Evolutionary conservation across 345 rosid genomes (phyloP).

Genomic region (Raphanus sativus): DNA sequence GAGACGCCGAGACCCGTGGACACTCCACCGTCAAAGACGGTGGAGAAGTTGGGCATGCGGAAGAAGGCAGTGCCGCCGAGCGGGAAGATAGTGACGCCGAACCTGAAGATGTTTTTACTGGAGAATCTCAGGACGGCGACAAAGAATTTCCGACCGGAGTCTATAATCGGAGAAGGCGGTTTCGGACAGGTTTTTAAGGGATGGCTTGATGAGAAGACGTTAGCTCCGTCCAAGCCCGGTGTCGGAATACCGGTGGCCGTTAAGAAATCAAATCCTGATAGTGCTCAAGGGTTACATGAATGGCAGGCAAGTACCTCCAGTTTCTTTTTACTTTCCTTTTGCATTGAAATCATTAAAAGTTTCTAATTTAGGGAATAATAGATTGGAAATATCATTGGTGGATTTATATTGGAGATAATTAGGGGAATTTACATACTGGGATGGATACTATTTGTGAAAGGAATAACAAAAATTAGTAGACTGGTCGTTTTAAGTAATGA

Average conservation of each 20-base stretch:
- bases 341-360: background rate
- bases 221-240: conserved; percentile 60
- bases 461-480: background rate
- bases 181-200: conserved; percentile 89
- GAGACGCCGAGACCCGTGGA: conserved; percentile 14
- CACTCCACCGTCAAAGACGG: conserved; percentile 1
- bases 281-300: conserved; percentile 68
- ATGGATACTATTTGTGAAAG: background rate
- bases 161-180: conserved; percentile 85
- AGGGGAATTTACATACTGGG: background rate
- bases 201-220: conserved; percentile 67
- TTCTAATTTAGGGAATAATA: background rate
- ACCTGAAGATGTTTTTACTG: conserved; percentile 56
- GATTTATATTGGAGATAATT: background rate
- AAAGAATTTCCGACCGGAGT: conserved; percentile 69
- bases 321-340: background rate
- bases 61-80: conserved; percentile 31
- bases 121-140: conserved; percentile 59
- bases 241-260: conserved; percentile 82
- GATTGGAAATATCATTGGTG: background rate
- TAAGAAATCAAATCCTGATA: conserved; percentile 75
- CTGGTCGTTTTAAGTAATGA: background rate
- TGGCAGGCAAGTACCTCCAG: conserved; percentile 65
- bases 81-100: conserved; percentile 42
- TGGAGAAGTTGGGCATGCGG: conserved; percentile 1